Percentiles rank a stretch among this genome's conserved stretches.
Conservation (phyloP, 2,329 filamentous ascomycete species). For the Aspergillus hortae region DNA sequence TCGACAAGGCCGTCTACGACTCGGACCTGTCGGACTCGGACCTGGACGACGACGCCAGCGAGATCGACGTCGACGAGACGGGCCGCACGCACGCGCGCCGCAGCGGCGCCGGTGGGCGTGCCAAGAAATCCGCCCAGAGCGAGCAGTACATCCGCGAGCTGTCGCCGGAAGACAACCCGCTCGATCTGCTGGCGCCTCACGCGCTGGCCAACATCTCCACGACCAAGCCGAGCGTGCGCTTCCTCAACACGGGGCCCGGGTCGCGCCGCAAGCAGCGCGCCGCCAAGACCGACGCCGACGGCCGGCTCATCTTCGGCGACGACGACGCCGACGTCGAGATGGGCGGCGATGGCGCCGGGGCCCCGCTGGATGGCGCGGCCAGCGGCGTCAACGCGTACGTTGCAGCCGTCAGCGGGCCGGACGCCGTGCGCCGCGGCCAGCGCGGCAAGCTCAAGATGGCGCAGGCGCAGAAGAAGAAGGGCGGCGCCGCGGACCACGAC, state of each 20-base stretch:
- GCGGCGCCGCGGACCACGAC: slow-evolving; percentile 33
- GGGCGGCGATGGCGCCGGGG: slow-evolving; percentile 44
- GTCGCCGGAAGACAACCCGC: slow-evolving; percentile 77
- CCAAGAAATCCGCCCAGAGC: slow-evolving; percentile 47
- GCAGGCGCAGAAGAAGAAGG: slow-evolving; percentile 38
- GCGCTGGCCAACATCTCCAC: slow-evolving; percentile 91
- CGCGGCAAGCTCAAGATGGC: slow-evolving; percentile 60
- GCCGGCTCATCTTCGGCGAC: slow-evolving; percentile 42
- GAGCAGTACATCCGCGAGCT: slow-evolving; percentile 82
- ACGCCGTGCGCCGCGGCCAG: slow-evolving; percentile 56
- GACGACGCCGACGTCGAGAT: slow-evolving; percentile 36
- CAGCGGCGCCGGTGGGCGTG: slow-evolving; percentile 42
- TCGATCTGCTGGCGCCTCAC: slow-evolving; percentile 85
- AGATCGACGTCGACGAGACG: slow-evolving; percentile 39
- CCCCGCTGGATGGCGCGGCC: slow-evolving; percentile 19
- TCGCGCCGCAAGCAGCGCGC: slow-evolving; percentile 36
- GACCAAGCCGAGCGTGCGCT: slow-evolving; percentile 65
- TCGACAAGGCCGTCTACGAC: slow-evolving; percentile 56
- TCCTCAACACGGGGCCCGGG: slow-evolving; percentile 38
- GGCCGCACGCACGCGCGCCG: slow-evolving; percentile 25
- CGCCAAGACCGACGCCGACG: slow-evolving; percentile 43
- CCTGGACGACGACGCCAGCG: slow-evolving; percentile 50
- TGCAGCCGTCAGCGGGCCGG: slow-evolving; percentile 57
- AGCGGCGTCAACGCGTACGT: slow-evolving; percentile 58
- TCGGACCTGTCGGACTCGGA: slow-evolving; percentile 86